Percentiles rank a stretch among this genome's conserved stretches.
These are phyloP conservation scores for Rugonectria rugulosa DNA, from an alignment of 2,329 filamentous ascomycete genomes.

Conservation along the genomic window DNA sequence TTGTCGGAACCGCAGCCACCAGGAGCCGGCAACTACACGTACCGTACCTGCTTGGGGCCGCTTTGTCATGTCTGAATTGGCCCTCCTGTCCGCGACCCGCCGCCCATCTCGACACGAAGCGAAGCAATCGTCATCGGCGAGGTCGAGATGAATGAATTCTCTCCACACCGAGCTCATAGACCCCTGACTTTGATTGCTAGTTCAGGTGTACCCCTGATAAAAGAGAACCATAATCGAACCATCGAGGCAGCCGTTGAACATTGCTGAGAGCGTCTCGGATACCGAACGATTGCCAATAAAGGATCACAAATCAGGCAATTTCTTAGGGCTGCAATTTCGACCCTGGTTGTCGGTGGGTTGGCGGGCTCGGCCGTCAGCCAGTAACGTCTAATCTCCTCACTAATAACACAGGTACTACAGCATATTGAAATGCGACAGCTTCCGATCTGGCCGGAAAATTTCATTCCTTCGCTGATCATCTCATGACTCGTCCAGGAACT, in stretches of 20 bases:
- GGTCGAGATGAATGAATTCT: neutral
- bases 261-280: slow-evolving; percentile 3
- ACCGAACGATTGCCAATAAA: slow-evolving; percentile 4
- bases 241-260: slow-evolving; percentile 4
- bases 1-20: neutral
- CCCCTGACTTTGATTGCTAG: slow-evolving; percentile 9
- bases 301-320: neutral
- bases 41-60: neutral
- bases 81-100: no score
- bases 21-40: neutral
- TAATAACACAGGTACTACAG: no score
- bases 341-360: neutral
- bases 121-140: slow-evolving; percentile 5
- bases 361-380: no score
- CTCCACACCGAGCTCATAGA: neutral
- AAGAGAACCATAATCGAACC: slow-evolving; percentile 3
- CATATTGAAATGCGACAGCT: slow-evolving; percentile 1
- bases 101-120: slow-evolving; percentile 9
- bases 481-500: slow-evolving; percentile 10
- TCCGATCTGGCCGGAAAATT: neutral
- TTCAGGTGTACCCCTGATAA: slow-evolving; percentile 7
- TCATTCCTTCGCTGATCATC: neutral
- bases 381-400: neutral
- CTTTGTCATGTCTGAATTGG: neutral
- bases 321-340: neutral